phyloP scores from a whole-genome alignment of 495 filamentous ascomycete species.

The Tuber microsphaerosporum region DNA sequence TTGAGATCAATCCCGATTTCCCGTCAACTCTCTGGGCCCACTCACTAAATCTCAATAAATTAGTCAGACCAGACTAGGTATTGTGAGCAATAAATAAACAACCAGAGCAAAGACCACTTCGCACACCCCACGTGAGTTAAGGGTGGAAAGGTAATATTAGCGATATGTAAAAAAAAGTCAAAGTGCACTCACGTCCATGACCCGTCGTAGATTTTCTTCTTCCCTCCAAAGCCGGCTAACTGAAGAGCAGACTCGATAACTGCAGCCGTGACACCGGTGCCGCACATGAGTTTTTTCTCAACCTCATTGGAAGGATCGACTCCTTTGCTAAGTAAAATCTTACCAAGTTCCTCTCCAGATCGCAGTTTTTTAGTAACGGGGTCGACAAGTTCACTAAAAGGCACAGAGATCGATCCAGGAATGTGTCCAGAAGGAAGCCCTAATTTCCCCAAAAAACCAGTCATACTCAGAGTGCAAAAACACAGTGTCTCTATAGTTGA shows the following conservation, averaged over 20 bases:
- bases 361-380: constrained; percentile 72
- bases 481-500: constrained; percentile 15
- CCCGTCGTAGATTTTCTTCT: constrained; percentile 81
- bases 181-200: constrained; percentile 81
- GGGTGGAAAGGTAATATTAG: background rate
- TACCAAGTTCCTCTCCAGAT: constrained; percentile 60
- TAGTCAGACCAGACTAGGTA: constrained; percentile 5
- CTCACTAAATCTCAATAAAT: constrained; percentile 49
- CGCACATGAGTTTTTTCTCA: constrained; percentile 83
- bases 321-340: constrained; percentile 69
- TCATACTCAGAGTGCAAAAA: background rate
- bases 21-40: constrained; percentile 66
- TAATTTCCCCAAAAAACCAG: constrained; percentile 8
- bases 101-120: background rate
- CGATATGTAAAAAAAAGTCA: constrained; percentile 4
- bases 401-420: constrained; percentile 70
- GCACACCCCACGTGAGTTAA: background rate
- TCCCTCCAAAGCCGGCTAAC: constrained; percentile 66
- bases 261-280: constrained; percentile 91
- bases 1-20: constrained; percentile 56
- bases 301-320: constrained; percentile 53
- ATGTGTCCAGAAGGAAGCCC: constrained; percentile 84
- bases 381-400: constrained; percentile 72
- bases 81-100: background rate
- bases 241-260: constrained; percentile 80